Base-by-base conservation (phyloP, 805 yeast genomes). In the Lachancea nothofagi region DNA sequence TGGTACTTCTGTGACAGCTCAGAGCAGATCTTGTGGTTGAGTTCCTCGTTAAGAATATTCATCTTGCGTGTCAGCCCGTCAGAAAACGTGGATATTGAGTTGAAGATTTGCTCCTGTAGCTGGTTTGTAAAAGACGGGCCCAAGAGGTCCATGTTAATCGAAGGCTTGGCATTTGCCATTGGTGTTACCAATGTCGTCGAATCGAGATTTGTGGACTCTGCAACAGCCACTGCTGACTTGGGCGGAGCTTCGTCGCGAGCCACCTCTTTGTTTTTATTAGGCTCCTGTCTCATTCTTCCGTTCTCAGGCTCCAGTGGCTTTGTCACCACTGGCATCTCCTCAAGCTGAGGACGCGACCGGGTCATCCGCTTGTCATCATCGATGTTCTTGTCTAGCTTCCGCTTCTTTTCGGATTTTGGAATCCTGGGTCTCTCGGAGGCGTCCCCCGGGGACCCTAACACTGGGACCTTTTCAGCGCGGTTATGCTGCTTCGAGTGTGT, bases 1-100 rank as follows among this genome's bases (percentile, higher is more conserved):
- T 63, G 62, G 41, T 67, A 67, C 40, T 65, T 65, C 7, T 43
- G 45, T 0, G 69, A 56, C 34, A 67, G 40, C 26, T 66, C 67
- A 14, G 40, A 44, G 42, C 61, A 48, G 3, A 66, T 52, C 37
- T 56, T 64, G 29, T 55, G 51, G 39, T 64, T 66, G 41, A 67
- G 46, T 41, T 65, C 70, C 5, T 56, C 51, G 38, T 66, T 67
- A 33, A 67, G 61, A 5, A 67, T 49, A 3, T 53, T 49, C 28
- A 67, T 58, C 44, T 66, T 67, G 14, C 50, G 48, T 0, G 55
- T 50, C 33, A 67, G 44, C 26, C 62, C 65, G n/a, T 55, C 51
- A 0, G 70, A 59, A 44, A 66, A 67, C 3, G 43, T 38, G 3
- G 50, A 42, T 14, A 67, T 59, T 0, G 71, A 65, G 8, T 51